Base-by-base conservation (phyloP, 176 grass and related monocot genomes). In the Oropetium thomaeum region DNA sequence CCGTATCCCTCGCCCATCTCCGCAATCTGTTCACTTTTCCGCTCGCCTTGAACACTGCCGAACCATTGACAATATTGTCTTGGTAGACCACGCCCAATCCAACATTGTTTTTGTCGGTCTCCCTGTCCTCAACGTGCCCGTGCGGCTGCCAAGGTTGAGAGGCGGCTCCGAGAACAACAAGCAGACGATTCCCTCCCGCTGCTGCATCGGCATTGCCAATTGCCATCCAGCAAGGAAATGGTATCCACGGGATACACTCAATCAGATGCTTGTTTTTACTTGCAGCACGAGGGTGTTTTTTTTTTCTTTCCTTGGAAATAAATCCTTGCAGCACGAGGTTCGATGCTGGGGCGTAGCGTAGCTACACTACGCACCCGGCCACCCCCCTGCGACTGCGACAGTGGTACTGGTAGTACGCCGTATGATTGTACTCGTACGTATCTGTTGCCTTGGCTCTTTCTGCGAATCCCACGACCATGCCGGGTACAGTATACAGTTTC, bases 401-500 rank as follows among this genome's bases (percentile, higher is more conserved):
- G n/a, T n/a, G n/a, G n/a, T n/a, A n/a, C n/a, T n/a, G n/a, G n/a
- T n/a, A n/a, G n/a, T 71, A 23, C 45, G 57, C 65, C 65, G 66
- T 59, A 65, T 72, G 79, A 65, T 48, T 83, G 45, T 76, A 51
- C 72, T 76, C 59, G 59, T 76, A 76, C 57, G 83, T 65, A 32
- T 62, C 74, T 55, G 45, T 11, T 37, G 47, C 28, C 7, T 12
- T 65, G 49, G 62, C 34, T 42, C 22, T 87, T 69, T 52, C 20
- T 54, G 74, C 69, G 51, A 68, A 83, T 88, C 74, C 75, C 16
- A 53, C 3, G 75, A 43, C 85, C 85, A 83, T 74, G 66, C 86
- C 62, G 51, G 85, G 33, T 12, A 27, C 77, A 79, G 33, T 12
- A 27, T 77, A 79, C 1, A 39, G 23, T 34, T 68, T 58, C 2